A percentile compares a stretch with the other conserved stretches of the same genome.
Evolutionary conservation across 441 rosid species (phyloP).

Genomic region (Hura crepitans): DNA sequence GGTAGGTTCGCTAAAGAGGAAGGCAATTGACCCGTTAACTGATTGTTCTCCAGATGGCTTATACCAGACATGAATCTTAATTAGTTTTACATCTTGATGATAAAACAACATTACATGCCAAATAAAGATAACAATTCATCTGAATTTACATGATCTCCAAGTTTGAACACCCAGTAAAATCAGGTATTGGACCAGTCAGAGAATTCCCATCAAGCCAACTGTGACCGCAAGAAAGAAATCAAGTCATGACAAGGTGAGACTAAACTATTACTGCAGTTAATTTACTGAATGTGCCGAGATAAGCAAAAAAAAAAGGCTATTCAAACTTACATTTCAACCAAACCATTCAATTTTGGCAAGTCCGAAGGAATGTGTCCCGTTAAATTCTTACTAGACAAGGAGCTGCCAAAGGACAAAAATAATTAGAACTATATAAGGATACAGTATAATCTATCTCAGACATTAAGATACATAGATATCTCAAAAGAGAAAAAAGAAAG

Average conservation of each 20-base stretch:
- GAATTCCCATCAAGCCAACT: constrained; percentile 93
- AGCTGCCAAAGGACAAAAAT: constrained; percentile 42
- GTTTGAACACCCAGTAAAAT: constrained; percentile 62
- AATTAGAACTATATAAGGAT: constrained; percentile 3
- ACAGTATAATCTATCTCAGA: constrained; percentile 8
- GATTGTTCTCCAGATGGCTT: constrained; percentile 96
- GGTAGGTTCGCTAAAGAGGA: constrained; percentile 59
- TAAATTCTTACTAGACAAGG: constrained; percentile 69
- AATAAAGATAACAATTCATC: constrained; percentile 19
- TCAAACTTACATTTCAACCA: constrained; percentile 75
- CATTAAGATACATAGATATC: constrained; percentile 12
- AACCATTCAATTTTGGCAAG: constrained; percentile 60
- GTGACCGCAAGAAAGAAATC: constrained; percentile 27
- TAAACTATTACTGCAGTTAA: constrained; percentile 14
- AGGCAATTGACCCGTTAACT: constrained; percentile 75
- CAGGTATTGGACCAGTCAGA: constrained; percentile 78
- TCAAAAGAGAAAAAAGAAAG: constrained; percentile 24
- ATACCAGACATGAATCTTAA: constrained; percentile 27
- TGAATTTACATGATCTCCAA: constrained; percentile 66
- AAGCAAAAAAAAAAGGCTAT: constrained; percentile 15
- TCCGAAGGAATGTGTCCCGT: constrained; percentile 69
- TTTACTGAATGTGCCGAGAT: background rate
- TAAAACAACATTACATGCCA: constrained; percentile 10
- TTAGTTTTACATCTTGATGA: constrained; percentile 25
- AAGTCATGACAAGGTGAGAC: background rate